Percentiles rank a stretch among this genome's conserved stretches.
Evolutionary conservation across 2,329 filamentous ascomycete species (phyloP).

Genomic region (Scytalidium sp.): DNA sequence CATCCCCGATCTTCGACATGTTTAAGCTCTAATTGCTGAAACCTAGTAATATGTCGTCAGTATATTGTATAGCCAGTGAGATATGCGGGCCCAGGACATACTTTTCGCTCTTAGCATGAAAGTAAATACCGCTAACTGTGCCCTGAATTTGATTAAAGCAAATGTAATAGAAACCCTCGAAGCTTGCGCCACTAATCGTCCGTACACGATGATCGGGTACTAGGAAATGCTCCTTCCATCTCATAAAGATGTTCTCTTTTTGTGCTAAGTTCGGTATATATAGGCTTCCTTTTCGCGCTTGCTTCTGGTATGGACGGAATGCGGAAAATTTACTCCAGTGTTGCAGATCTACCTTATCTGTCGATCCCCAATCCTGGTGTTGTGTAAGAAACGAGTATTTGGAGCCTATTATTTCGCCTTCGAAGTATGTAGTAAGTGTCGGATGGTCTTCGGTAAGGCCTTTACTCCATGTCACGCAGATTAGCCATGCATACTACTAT

Average conservation of each 20-base stretch:
- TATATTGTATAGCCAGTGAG: neutral
- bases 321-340: slow-evolving; percentile 92
- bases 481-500: slow-evolving; percentile 2
- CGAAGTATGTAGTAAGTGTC: slow-evolving; percentile 96
- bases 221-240: slow-evolving; percentile 98
- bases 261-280: slow-evolving; percentile 69
- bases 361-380: slow-evolving; percentile 88
- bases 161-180: slow-evolving; percentile 99
- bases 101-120: slow-evolving; percentile 97
- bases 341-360: slow-evolving; percentile 83
- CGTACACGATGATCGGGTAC: slow-evolving; percentile 91
- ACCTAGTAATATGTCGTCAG: slow-evolving; percentile 50
- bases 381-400: slow-evolving; percentile 94
- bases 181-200: slow-evolving; percentile 90
- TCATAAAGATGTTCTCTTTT: slow-evolving; percentile 92
- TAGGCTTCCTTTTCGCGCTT: slow-evolving; percentile 56
- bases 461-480: slow-evolving; percentile 33
- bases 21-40: slow-evolving; percentile 88
- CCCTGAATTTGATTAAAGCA: slow-evolving; percentile 94
- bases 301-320: slow-evolving; percentile 71
- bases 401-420: slow-evolving; percentile 93
- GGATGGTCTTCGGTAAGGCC: slow-evolving; percentile 93
- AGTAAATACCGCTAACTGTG: slow-evolving; percentile 90
- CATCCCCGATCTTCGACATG: slow-evolving; percentile 84
- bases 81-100: slow-evolving; percentile 45